Base-by-base conservation (phyloP, 257 asterid genomes). In the Solanum appendiculatum region DNA sequence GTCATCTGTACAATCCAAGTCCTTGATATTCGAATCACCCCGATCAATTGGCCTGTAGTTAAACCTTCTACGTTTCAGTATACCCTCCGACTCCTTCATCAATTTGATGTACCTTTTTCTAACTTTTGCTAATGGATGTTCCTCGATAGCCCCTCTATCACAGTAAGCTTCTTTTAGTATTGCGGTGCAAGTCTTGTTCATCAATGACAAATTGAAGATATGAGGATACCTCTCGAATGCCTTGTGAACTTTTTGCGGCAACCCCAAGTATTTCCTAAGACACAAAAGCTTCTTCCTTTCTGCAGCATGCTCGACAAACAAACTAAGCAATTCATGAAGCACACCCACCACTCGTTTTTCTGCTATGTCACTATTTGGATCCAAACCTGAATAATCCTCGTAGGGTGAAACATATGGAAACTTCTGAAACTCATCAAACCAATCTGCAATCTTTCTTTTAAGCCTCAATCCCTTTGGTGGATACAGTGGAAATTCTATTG, bases 171-270 rank as follows among this genome's bases (percentile, higher is more conserved):
- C 99, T 88, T 94, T 96, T 84, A 96, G 90, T 86, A 96, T 93
- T 16, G 93, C 95, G 0, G 99, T 95, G 90, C 98, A 93, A 5
- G 98, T 96, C 64, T 92, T 95, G 63, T 93, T 95, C 93, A 88
- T 96, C 88, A 92, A 66, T 6, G 98, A 96, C 88, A 95, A 63
- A 84, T 95, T 92, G 75, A 93, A 96, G 66, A 94, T 91, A 48
- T 90, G 90, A 31, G 98, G 97, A 85, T 95, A 98, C 92, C 98
- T 94, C 92, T 93, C 98, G 16, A 96, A 96, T 5, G 98, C 98
- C 92, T 91, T 94, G 91, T 96, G 98, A 86, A 94, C 92, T 89
- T 94, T 95, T 89, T 96, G 99, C 1, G 99, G 99, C 89, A 96
- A 89, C 7, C 98, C 97, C 85, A 96, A 89, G 85, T 88, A 87